phyloP scores from a whole-genome alignment of 805 yeast species.

The Spathaspora sp. region DNA sequence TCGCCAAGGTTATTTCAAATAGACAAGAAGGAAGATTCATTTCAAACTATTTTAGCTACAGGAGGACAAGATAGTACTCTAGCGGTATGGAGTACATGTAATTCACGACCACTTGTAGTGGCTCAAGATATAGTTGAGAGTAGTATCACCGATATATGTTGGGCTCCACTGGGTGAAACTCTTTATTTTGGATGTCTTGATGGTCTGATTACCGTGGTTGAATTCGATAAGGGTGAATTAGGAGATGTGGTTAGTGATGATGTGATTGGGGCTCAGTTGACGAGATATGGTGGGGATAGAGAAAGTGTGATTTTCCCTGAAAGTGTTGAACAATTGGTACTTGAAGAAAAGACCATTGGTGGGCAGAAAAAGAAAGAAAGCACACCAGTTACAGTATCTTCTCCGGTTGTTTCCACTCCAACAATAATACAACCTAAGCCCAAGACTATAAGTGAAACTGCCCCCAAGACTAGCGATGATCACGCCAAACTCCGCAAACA shows the following conservation, averaged over 20 bases:
- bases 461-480: conserved; percentile 11
- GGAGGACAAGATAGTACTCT: conserved; percentile 92
- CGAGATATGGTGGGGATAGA: conserved; percentile 83
- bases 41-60: conserved; percentile 80
- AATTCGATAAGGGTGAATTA: conserved; percentile 61
- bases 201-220: conserved; percentile 69
- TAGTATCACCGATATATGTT: conserved; percentile 82
- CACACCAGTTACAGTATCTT: neutral
- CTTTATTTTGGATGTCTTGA: conserved; percentile 80
- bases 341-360: conserved; percentile 51
- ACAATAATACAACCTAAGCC: neutral
- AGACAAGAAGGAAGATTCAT: conserved; percentile 27
- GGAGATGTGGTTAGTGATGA: conserved; percentile 72
- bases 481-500: conserved; percentile 11
- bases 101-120: conserved; percentile 73
- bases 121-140: conserved; percentile 72
- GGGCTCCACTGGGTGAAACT: conserved; percentile 79
- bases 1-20: conserved; percentile 63
- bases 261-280: conserved; percentile 63
- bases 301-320: conserved; percentile 86
- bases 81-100: conserved; percentile 82
- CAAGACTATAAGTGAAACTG: conserved; percentile 3
- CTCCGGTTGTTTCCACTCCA: neutral
- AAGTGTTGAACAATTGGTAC: conserved; percentile 67
- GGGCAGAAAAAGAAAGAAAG: conserved; percentile 27